These are phyloP conservation scores for Metschnikowia dekortorum DNA, from an alignment of 805 yeast genomes.

Conservation along the genomic window DNA sequence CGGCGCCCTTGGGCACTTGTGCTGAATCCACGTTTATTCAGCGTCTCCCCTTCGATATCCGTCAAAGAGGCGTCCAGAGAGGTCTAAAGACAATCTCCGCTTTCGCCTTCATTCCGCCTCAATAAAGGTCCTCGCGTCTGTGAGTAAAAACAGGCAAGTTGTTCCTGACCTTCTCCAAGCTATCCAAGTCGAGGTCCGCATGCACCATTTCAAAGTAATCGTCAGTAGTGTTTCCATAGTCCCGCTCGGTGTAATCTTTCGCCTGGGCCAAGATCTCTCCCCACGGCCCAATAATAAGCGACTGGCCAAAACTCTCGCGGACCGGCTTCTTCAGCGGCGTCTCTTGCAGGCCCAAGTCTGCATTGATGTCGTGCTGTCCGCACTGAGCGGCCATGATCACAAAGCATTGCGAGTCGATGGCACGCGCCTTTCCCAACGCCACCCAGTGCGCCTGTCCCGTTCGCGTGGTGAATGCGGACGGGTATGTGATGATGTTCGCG, in stretches of 20 bases:
- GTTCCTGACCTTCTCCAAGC: conserved; percentile 47
- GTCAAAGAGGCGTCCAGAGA: too few relatives aligned
- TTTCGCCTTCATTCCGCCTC: neutral
- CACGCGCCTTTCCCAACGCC: conserved; percentile 72
- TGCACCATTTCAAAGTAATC: conserved; percentile 42
- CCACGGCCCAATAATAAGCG: conserved; percentile 89
- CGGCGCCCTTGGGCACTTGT: too few relatives aligned
- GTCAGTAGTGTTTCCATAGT: conserved; percentile 24
- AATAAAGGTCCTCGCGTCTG: conserved; percentile 53
- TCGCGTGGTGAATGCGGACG: conserved; percentile 88
- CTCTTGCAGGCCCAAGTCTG: conserved; percentile 22
- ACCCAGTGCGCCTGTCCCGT: conserved; percentile 95
- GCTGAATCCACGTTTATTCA: too few relatives aligned
- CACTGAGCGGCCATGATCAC: conserved; percentile 88
- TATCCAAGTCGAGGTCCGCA: conserved; percentile 63
- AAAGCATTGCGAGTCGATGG: conserved; percentile 82
- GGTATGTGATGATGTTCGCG: conserved; percentile 74
- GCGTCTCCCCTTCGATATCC: too few relatives aligned
- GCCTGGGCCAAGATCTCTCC: conserved; percentile 66
- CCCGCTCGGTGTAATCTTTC: conserved; percentile 25
- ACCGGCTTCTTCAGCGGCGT: conserved; percentile 23
- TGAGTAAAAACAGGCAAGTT: conserved; percentile 80
- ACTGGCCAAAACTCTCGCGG: conserved; percentile 81
- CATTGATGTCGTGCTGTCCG: conserved; percentile 62
- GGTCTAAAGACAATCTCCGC: too few relatives aligned